phyloP scores from a whole-genome alignment of 495 filamentous ascomycete genomes.

The Hypoxylon subgilvum region DNA sequence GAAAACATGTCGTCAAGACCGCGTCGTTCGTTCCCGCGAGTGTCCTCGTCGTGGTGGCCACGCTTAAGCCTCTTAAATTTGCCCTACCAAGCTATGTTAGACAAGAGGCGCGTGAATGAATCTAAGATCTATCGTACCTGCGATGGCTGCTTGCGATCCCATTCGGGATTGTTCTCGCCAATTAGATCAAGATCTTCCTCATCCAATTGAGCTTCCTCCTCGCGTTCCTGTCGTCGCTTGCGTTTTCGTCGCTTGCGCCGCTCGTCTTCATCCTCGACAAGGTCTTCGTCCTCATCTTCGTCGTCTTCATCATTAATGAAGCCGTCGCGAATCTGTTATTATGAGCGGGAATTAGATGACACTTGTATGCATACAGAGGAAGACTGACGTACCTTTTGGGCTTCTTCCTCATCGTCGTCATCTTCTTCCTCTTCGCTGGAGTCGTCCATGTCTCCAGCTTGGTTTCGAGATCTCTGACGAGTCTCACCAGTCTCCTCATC shows the following conservation, averaged over 20 bases:
- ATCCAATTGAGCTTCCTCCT: slow-evolving; percentile 87
- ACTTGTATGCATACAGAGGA: neutral
- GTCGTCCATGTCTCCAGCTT: slow-evolving; percentile 71
- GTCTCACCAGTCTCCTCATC: slow-evolving; percentile 79
- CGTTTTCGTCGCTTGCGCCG: slow-evolving; percentile 70
- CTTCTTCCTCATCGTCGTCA: slow-evolving; percentile 87
- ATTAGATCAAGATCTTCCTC: slow-evolving; percentile 97
- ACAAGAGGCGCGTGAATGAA: neutral
- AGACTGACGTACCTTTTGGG: slow-evolving; percentile 50
- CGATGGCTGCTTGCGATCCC: slow-evolving; percentile 65
- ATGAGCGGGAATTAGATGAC: slow-evolving; percentile 3
- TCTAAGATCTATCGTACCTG: slow-evolving; percentile 58
- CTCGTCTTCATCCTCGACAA: slow-evolving; percentile 67
- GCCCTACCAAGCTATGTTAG: slow-evolving; percentile 59
- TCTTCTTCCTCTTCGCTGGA: slow-evolving; percentile 97
- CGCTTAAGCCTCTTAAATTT: slow-evolving; percentile 96
- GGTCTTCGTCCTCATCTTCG: slow-evolving; percentile 74
- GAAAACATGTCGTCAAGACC: slow-evolving; percentile 90
- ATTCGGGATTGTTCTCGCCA: slow-evolving; percentile 73
- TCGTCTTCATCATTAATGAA: slow-evolving; percentile 97
- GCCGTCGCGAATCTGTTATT: slow-evolving; percentile 77
- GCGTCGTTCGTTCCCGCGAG: slow-evolving; percentile 64
- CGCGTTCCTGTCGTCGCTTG: slow-evolving; percentile 71
- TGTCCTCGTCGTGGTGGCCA: slow-evolving; percentile 77
- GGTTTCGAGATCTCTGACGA: slow-evolving; percentile 44